Base-by-base conservation (phyloP, 495 filamentous ascomycete species). In the Emericellopsis terricola region DNA sequence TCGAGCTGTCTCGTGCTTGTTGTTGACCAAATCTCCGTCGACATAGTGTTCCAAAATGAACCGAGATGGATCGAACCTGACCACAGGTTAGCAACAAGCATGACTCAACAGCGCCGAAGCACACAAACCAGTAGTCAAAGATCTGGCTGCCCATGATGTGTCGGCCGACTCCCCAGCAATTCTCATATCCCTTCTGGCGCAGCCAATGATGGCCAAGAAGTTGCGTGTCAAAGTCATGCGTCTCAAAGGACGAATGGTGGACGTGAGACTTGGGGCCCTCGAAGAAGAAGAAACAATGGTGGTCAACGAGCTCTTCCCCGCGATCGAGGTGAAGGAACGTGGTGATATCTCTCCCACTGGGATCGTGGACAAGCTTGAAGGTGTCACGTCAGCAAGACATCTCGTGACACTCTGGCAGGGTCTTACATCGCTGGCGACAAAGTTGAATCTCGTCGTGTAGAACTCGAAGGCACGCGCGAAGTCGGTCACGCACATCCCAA, bases 161-260 rank as follows among this genome's bases (percentile, higher is more conserved):
- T 52, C 81, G 44, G 43, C 80, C 61, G 39, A 78, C 67, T 1
- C 78, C 78, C 79, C 79, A 85, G 36, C 74, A 74, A 38, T 66
- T 68, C 38, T 64, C 58, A 46, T 79, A 78, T 1, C 67, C 68
- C 48, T 75, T 69, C 38, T 64, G 47, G 0, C 59, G 58, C 6
- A 85, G 60, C 70, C 72, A 81, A 33, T 78, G 64, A 48, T 85
- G 79, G 2, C 79, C 79, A 3, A 83, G 58, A 21, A 73, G 56
- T 55, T 83, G 78, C 0, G 72, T 69, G 41, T 85, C 79, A 43
- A 78, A 79, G 45, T 85, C 77, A 47, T 78, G 68, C 5, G 80
- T 76, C 50, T 85, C 78, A 38, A 76, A 85, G 3, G 65, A 72
- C 18, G 66, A 68, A 45, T 85, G 79, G 47, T 83, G 78, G 2